Evolutionary conservation across 208 protist genomes (phyloP), one percentile per base, ranked within the genome.

Genomic region (Crithidia mellificae): DNA sequence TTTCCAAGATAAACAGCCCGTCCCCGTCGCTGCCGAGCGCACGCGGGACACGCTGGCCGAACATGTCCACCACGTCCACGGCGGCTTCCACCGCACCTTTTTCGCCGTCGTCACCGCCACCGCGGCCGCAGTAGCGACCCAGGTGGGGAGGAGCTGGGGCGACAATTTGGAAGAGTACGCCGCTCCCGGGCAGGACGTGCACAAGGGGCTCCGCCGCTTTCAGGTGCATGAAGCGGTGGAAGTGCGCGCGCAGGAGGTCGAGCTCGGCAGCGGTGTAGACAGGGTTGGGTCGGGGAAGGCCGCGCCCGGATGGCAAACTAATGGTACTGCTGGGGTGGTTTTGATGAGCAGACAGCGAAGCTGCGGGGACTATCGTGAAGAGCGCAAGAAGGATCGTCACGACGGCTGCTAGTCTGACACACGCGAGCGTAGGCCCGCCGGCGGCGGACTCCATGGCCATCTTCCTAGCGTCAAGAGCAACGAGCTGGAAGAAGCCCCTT

Each of bases 191-290:
- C 32, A 61, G 5, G 38, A 47, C 54, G 38, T 61, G 54, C 22
- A 61, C 54, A 19, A 61, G n/a, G 6, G 54, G 54, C 8, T 61
- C 54, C 5, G 54, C 54, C 19, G 54, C 54, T 9, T 61, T 61
- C 15, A 61, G 32, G 38, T 20, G 54, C 0, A 61, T 20, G 20
- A 61, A 61, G 20, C 24, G 54, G 7, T 22, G 4, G n/a, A 61
- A 44, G 22, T 61, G 54, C 32, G 32, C n/a, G 2, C 54, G 54
- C 54, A 61, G 38, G 30, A 47, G 12, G 17, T 44, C 8, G 22
- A 4, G 30, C 32, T 58, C 32, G 15, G 29, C 53, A 6, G 32
- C 34, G 19, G 53, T 43, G 53, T 58, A 58, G 19, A 58, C 34
- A 11, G 53, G 53, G 38, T 44, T 47, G 38, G 38, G 54, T 20